Base-by-base conservation (phyloP, 352 stramenopile genomes). In the Phytophthora europaea region DNA sequence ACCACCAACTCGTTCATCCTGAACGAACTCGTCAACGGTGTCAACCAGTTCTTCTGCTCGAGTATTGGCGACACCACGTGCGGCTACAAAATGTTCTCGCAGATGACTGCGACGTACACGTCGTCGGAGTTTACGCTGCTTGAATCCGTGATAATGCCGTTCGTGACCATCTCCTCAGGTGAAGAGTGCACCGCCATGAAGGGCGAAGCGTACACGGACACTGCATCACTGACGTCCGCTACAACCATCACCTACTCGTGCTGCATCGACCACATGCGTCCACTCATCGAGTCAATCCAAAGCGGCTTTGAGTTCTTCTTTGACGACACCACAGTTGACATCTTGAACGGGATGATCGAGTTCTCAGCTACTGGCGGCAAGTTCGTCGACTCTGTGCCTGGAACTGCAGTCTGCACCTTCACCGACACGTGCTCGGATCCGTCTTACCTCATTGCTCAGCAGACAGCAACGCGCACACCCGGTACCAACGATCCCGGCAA, bases 1-100 rank as follows among this genome's bases (percentile, higher is more conserved):
- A 79, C 59, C 13, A 77, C 65, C 15, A 63, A 83, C 38, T 81
- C 72, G 54, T 89, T 87, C 57, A 12, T 89, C 7, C 52, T 87
- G 18, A 85, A 78, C 31, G 75, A 89, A 20, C 64, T 87, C 15
- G 57, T 86, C 15, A 76, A 89, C 63, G 80, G 80, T 6, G 52
- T 87, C 18, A 80, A 89, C 63, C 62, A 81, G 51, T 84, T 85
- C 50, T 76, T 87, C 36, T 89, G 82, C 61, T 73, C 82, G 10
- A 78, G 50, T 9, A 76, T 73, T 45, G 70, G 61, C 7, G 56
- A 80, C 23, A 70, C 70, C 3, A 79, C 73, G 13, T 89, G 82
- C 52, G 79, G 77, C 22, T 62, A 73, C 52, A 79, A 75, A 7
- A 77, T 82, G 36, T 89, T 78, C 67, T 73, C 74, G 13, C 72